These are phyloP conservation scores for Lactifluus rugatus DNA, from an alignment of 768 basidiomycete species.

Conservation along the genomic window DNA sequence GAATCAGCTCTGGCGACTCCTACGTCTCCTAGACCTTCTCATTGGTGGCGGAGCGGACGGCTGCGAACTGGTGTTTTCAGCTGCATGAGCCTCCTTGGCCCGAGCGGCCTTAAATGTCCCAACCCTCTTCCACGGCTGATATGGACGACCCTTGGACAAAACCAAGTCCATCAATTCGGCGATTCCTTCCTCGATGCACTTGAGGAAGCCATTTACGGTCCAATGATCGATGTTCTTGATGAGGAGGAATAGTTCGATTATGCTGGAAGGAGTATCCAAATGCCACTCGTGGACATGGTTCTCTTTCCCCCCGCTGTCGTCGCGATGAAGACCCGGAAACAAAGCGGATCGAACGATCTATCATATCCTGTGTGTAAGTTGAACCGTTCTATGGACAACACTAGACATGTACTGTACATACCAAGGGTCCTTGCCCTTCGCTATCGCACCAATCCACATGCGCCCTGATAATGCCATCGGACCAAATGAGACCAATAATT, in stretches of 20 bases:
- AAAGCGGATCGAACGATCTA: conserved; percentile 44
- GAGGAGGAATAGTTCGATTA: conserved; percentile 41
- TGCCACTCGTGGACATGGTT: conserved; percentile 41
- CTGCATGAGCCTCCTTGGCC: conserved; percentile 23
- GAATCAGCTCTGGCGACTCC: conserved; percentile 1
- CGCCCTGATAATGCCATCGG: conserved; percentile 40
- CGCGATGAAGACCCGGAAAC: conserved; percentile 26
- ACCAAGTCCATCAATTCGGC: conserved; percentile 30
- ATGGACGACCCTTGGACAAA: conserved; percentile 26
- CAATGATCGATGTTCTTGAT: conserved; percentile 44
- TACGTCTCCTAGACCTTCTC: conserved; percentile 3
- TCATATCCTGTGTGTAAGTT: not conserved
- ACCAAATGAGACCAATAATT: conserved; percentile 47
- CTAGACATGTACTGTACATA: not conserved
- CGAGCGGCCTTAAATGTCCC: conserved; percentile 21
- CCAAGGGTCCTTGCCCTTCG: conserved; percentile 3
- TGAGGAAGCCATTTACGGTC: conserved; percentile 37
- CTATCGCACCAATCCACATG: conserved; percentile 46
- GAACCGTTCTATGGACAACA: not conserved
- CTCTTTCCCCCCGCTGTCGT: conserved; percentile 20
- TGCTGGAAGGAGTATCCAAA: conserved; percentile 35
- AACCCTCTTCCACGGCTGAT: conserved; percentile 41
- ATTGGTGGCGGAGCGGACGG: not conserved
- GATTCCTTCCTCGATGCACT: conserved; percentile 33
- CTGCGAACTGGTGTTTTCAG: conserved; percentile 28